Base-by-base conservation (phyloP, 75 land plant species). In the Sequoiadendron giganteum region DNA sequence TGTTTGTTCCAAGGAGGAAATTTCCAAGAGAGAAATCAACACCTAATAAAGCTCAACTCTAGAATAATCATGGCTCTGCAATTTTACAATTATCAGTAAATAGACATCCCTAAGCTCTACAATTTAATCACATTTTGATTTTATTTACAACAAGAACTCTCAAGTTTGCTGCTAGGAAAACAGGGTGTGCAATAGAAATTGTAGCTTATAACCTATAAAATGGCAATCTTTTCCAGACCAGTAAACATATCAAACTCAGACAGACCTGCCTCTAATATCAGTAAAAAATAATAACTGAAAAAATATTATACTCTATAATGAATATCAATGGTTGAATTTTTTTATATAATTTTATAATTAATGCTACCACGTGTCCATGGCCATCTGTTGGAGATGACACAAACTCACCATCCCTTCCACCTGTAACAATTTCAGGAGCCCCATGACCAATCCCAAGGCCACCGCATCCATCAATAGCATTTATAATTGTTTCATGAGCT, bases 381-480 rank as follows among this genome's bases (percentile, higher is more conserved):
- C 68, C n/a, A 85, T 45, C 30, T 30, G 32, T 6, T 85, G 39
- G 38, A 56, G n/a, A 8, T 45, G 9, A 16, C 52, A 85, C 38
- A 85, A 85, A 56, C 83, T 40, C 70, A 88, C 92, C 92, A 91
- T 91, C 92, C 55, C 92, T 77, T 86, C 91, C 91, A 14, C 91
- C 92, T n/a, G 92, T 91, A 1, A 87, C 92, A 32, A 91, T 90
- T 85, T 91, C 92, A 30, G 92, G 92, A 43, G 92, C 89, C 56
- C 92, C 92, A 86, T 90, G 88, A 40, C 92, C 92, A 86, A 91
- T 83, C 19, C 86, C 91, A 49, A 90, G 83, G 38, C 92, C 92
- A 32, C 92, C 92, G 78, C 89, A 88, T 7, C 92, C 92, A 91
- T 91, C 92, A 80, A 91, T 91, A 18, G 91, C 89, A 90, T 91